phyloP scores from a whole-genome alignment of 805 yeast species.

The Metschnikowia santaceciliae region DNA sequence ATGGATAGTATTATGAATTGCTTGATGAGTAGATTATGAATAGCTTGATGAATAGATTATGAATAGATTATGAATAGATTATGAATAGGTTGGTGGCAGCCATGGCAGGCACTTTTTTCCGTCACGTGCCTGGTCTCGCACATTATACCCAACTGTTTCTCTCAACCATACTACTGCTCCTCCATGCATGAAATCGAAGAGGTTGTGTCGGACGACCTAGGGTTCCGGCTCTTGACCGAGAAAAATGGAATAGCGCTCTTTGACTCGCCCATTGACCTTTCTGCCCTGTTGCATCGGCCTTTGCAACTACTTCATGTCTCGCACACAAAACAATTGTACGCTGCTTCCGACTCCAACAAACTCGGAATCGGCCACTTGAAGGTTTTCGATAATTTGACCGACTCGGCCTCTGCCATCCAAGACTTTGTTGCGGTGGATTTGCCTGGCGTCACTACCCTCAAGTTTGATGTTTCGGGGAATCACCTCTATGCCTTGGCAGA shows the following conservation, averaged over 20 bases:
- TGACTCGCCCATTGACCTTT: conserved; percentile 27
- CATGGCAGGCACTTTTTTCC: background rate
- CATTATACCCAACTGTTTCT: background rate
- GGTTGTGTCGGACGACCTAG: conserved; percentile 37
- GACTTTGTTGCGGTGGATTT: conserved; percentile 6
- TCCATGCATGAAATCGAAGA: conserved; percentile 13
- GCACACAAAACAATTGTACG: conserved; percentile 26
- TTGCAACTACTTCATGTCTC: conserved; percentile 37
- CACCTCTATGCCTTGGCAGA: conserved; percentile 25
- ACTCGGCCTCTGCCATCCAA: conserved; percentile 4
- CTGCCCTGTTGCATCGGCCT: conserved; percentile 11
- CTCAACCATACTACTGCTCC: background rate
- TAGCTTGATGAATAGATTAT: no score
- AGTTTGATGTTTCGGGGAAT: conserved; percentile 17
- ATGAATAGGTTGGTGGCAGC: no score
- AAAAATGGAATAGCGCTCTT: conserved; percentile 27
- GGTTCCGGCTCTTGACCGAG: conserved; percentile 39
- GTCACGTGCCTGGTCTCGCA: background rate
- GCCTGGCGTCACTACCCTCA: conserved; percentile 17
- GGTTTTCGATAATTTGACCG: conserved; percentile 24
- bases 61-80: no score
- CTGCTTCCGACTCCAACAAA: conserved; percentile 34
- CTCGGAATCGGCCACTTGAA: conserved; percentile 34
- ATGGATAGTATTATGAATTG: no score
- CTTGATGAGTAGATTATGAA: no score